Base-by-base conservation (phyloP, 2,329 filamentous ascomycete genomes). In the Diaporthe citriasiana region DNA sequence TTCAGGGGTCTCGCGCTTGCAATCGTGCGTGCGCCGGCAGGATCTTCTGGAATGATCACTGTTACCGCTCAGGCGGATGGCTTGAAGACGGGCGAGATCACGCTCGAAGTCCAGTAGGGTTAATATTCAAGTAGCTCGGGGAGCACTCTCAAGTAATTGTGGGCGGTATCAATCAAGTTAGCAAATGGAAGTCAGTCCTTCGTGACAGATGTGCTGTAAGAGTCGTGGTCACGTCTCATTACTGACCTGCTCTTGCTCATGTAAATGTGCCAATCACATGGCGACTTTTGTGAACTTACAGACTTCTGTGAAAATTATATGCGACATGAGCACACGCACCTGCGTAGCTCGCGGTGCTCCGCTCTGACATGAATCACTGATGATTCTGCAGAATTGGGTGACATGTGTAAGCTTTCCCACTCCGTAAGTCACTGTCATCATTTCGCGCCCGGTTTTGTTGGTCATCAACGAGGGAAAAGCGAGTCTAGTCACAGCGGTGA, bases 1-100 rank as follows among this genome's bases (percentile, higher is more conserved):
- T 86, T 85, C 70, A 81, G 80, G 45, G 85, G 85, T 0, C 78
- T 82, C 6, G 83, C 83, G 1, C 79, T 87, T 19, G 83, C 82
- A 6, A 83, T 87, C 72, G 81, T 87, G 42, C 60, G 60, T 35
- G 60, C 60, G 45, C 42, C 42, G 42, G 42, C 60, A 3, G 60
- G 60, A 5, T 47, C 60, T 17, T 66, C 60, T 38, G 60, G 42
- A 12, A 6, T 45, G 1, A 12, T 66, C 45, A 66, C 22, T 22
- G 42, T 66, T 27, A 66, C 45, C 30, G 60, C 60, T 45, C 30
- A 35, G 42, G 60, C 60, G 30, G 45, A 66, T 51, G 60, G 60
- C 30, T 30, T 66, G 42, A 66, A 50, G 60, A 66, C 60, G 22
- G 60, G 42, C 30, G 60, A 66, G 45, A 50, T 66, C 22, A 66